A percentile compares a stretch with the other conserved stretches of the same genome.
Conservation (phyloP, 352 stramenopile genomes). For the Elongisporangium anandrum region DNA sequence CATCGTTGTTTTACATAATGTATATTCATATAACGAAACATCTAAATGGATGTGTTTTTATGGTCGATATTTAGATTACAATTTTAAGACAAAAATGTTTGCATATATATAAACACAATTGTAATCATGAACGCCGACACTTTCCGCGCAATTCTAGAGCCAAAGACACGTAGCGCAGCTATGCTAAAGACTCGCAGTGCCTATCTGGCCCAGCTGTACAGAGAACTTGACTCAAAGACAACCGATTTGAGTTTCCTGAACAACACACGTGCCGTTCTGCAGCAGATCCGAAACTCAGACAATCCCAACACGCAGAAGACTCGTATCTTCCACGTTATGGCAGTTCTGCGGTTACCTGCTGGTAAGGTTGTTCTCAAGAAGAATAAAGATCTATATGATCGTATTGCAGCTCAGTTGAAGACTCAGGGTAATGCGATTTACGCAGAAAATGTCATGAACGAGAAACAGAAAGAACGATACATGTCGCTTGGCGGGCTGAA, state of each 20-base stretch:
- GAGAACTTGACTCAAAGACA: conserved; percentile 4
- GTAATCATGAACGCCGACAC: too few species aligned
- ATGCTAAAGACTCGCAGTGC: conserved; percentile 7
- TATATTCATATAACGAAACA: too few species aligned
- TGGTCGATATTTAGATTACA: too few species aligned
- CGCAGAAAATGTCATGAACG: too few species aligned
- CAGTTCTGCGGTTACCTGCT: background rate
- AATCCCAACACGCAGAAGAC: background rate
- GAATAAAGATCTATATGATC: conserved; percentile 4
- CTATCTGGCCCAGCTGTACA: conserved; percentile 6
- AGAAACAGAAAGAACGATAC: too few species aligned
- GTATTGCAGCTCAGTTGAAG: background rate
- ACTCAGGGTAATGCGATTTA: too few species aligned
- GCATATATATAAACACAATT: too few species aligned
- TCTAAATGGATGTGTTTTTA: too few species aligned
- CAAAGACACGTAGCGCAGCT: background rate
- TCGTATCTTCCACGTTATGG: conserved; percentile 8
- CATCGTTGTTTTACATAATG: too few species aligned
- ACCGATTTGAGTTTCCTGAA: conserved; percentile 9
- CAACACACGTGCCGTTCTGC: conserved; percentile 5
- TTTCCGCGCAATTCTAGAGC: too few species aligned
- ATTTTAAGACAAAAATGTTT: too few species aligned
- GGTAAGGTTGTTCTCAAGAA: conserved; percentile 6
- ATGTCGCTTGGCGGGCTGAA: too few species aligned
- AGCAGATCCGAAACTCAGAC: conserved; percentile 3